These are phyloP conservation scores for Berkeleyomyces rouxiae DNA, from an alignment of 2,329 filamentous ascomycete species.

Conservation along the genomic window DNA sequence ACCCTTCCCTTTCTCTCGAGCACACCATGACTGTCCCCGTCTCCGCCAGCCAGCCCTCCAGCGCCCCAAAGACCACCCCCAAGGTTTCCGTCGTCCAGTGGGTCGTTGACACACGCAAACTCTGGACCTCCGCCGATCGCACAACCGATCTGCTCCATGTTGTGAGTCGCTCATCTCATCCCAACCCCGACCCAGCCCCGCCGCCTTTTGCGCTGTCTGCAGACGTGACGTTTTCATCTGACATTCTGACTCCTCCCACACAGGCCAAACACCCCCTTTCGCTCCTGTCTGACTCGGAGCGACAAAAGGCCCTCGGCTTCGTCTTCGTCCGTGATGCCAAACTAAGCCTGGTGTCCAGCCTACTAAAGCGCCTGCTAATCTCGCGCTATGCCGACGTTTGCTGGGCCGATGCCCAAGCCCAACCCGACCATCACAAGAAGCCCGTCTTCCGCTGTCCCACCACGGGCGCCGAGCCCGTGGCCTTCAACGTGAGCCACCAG, in stretches of 20 bases:
- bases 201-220: not conserved
- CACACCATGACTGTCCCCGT: constrained; percentile 9
- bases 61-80: not conserved
- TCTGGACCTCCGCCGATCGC: constrained; percentile 37
- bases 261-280: constrained; percentile 38
- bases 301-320: constrained; percentile 39
- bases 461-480: constrained; percentile 28
- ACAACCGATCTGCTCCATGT: constrained; percentile 31
- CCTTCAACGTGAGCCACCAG: constrained; percentile 68
- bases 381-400: constrained; percentile 38
- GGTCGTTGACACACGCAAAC: constrained; percentile 41
- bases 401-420: constrained; percentile 42
- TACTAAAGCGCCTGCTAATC: constrained; percentile 58
- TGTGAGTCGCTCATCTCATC: constrained; percentile 22
- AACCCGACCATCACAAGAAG: constrained; percentile 38
- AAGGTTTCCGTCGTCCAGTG: constrained; percentile 33
- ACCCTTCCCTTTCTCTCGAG: not conserved
- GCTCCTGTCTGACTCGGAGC: constrained; percentile 38
- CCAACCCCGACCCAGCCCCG: not conserved
- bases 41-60: not conserved
- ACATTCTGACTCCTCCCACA: not conserved
- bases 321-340: constrained; percentile 56
- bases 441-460: constrained; percentile 35
- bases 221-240: not conserved
- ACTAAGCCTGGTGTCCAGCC: constrained; percentile 53